phyloP scores from a whole-genome alignment of 139 green algal genomes.

The Parachlorella kessleri region DNA sequence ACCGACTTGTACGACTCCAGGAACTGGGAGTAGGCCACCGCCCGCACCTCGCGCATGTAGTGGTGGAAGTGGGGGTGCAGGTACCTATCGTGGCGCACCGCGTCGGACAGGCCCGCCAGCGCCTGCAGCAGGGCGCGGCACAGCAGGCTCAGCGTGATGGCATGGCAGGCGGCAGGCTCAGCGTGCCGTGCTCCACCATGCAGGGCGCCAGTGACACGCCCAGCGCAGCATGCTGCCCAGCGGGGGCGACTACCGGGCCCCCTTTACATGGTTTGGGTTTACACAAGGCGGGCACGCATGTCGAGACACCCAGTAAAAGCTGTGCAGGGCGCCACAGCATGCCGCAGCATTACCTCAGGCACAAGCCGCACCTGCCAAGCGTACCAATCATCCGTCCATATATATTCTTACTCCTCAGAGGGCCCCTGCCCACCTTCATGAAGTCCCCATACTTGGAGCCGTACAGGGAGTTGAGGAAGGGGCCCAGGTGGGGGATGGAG shows the following conservation, averaged over 20 bases:
- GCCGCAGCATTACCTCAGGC: too few species aligned
- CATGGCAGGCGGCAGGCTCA: too few species aligned
- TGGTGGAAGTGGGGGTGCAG: constrained; percentile 88
- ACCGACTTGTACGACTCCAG: constrained; percentile 98
- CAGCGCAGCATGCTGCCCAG: not conserved
- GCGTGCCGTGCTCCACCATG: too few species aligned
- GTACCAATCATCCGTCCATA: too few species aligned
- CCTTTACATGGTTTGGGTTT: too few species aligned
- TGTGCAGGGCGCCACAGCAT: too few species aligned
- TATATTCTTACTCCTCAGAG: too few species aligned
- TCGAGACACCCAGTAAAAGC: too few species aligned
- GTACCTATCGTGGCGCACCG: constrained; percentile 76
- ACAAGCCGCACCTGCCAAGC: too few species aligned
- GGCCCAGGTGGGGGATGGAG: constrained; percentile 71
- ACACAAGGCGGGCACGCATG: too few species aligned
- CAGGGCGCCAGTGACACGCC: too few species aligned
- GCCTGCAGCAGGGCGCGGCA: constrained; percentile 44
- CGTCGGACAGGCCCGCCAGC: constrained; percentile 67
- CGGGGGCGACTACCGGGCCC: too few species aligned
- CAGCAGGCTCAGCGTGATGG: not conserved
- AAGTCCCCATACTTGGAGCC: constrained; percentile 92
- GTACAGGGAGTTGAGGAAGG: constrained; percentile 91
- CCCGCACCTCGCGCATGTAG: constrained; percentile 92
- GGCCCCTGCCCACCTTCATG: constrained; percentile 64
- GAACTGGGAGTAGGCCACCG: constrained; percentile 93